Base-by-base conservation (phyloP, 2,329 filamentous ascomycete species). In the Ophiostoma novo-ulmi region DNA sequence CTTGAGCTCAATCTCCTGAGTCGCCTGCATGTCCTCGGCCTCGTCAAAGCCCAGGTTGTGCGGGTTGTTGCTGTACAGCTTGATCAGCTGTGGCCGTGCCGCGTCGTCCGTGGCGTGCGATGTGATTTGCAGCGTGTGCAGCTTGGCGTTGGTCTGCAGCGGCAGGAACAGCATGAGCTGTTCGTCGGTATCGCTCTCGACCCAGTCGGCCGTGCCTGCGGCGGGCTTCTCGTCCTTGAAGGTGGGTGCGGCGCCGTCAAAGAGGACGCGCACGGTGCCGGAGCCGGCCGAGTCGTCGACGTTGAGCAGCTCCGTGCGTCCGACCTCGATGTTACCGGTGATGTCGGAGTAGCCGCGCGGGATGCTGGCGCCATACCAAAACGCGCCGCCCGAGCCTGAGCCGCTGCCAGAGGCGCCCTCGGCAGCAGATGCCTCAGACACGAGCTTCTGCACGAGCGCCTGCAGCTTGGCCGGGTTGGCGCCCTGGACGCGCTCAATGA, bases 151-250 rank as follows among this genome's bases (percentile, higher is more conserved):
- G 41, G 90, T 88, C 79, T 94, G 90, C 81, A 99, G 97, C 0
- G 95, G 94, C 71, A 96, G 85, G 80, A 90, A 98, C 66, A 99
- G 85, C 86, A 98, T 91, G 73, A 99, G 83, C 83, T 99, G 95
- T 81, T 98, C 94, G 78, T 99, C 95, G 48, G 94, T 96, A 78
- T 97, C 94, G 79, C 93, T 97, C 83, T 97, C 92, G 31, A 98
- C 89, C 90, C 92, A 98, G 80, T 99, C 94, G 77, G 76, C 88
- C 87, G 67, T 79, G 70, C 94, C 79, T 0, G 39, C 38, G 84
- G 84, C 35, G 6, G 94, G 94, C 79, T 90, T 88, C 71, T 83
- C 81, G 5, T 76, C 74, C n/a, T 89, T 88, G 10, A 22, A 6
- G 3, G 38, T 17, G 11, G 65, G 65, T 39, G 20, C 8, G 65